These are phyloP conservation scores for Zelopaecilomyces penicillatus DNA, from an alignment of 2,329 filamentous ascomycete species.

Conservation along the genomic window DNA sequence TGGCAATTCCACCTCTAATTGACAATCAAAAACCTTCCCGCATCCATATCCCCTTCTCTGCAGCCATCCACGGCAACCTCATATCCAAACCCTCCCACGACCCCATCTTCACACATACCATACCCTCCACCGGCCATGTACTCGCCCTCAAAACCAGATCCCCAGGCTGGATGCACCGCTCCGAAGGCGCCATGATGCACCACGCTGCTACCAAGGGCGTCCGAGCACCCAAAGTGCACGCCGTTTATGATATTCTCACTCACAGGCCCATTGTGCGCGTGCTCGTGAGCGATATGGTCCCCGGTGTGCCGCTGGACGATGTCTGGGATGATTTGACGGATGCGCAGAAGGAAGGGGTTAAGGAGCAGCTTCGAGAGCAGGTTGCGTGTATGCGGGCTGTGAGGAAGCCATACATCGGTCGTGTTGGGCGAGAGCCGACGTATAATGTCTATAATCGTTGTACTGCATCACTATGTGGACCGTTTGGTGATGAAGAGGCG, in stretches of 20 bases:
- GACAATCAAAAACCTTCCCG: no score
- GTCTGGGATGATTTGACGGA: slow-evolving; percentile 1
- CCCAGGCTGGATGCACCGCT: neutral
- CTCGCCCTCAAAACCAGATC: neutral
- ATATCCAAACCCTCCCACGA: neutral
- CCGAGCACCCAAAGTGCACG: slow-evolving; percentile 1
- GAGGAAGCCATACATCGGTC: slow-evolving; percentile 4
- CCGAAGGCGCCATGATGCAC: slow-evolving; percentile 5
- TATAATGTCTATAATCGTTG: slow-evolving; percentile 1
- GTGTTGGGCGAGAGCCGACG: neutral
- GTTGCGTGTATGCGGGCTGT: slow-evolving; percentile 2
- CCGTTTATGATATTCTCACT: slow-evolving; percentile 1
- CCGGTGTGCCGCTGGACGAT: slow-evolving; percentile 1
- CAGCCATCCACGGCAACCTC: no score
- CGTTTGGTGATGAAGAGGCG: slow-evolving; percentile 1
- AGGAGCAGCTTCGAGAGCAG: slow-evolving; percentile 5
- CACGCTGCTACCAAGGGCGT: slow-evolving; percentile 3
- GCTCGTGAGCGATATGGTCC: slow-evolving; percentile 6
- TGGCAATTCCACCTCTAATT: no score
- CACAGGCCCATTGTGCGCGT: slow-evolving; percentile 2
- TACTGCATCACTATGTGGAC: neutral
- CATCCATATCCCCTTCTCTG: no score
- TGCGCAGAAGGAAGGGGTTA: slow-evolving; percentile 2
- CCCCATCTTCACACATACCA: slow-evolving; percentile 4
- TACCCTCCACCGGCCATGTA: neutral